These are phyloP conservation scores for Pezicula neosporulosa DNA, from an alignment of 2,329 filamentous ascomycete species.

Conservation along the genomic window DNA sequence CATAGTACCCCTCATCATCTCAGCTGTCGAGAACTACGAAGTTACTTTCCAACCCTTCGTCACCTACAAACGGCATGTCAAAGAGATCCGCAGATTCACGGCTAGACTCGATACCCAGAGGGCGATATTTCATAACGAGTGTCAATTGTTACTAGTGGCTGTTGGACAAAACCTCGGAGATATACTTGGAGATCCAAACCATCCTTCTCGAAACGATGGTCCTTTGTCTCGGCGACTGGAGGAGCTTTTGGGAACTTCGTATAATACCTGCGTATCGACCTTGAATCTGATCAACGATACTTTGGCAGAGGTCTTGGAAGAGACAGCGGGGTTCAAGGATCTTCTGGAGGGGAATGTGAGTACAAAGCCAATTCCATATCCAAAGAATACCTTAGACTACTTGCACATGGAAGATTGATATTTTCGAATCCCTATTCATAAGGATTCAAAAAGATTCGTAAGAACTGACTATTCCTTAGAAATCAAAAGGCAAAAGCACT, in stretches of 20 bases:
- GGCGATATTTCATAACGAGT: constrained; percentile 4
- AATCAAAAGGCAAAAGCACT: neutral
- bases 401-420: too few species aligned
- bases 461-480: neutral
- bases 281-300: constrained; percentile 1
- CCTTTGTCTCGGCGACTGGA: neutral
- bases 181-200: constrained; percentile 1
- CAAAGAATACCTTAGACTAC: too few species aligned
- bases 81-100: constrained; percentile 1
- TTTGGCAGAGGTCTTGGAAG: constrained; percentile 1
- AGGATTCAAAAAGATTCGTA: too few species aligned
- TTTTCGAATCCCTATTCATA: too few species aligned
- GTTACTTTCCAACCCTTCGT: constrained; percentile 5
- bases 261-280: neutral
- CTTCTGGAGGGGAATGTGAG: constrained; percentile 1
- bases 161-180: neutral
- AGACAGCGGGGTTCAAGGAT: neutral
- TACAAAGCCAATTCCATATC: neutral
- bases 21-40: constrained; percentile 5
- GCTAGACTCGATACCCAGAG: neutral
- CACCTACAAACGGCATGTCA: constrained; percentile 1
- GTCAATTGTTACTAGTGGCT: constrained; percentile 1
- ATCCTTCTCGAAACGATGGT: neutral
- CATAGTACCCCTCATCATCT: constrained; percentile 2
- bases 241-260: constrained; percentile 1